These are phyloP conservation scores for Ceratobasidium sp. DNA, from an alignment of 1,284 basidiomycete species.

Conservation along the genomic window DNA sequence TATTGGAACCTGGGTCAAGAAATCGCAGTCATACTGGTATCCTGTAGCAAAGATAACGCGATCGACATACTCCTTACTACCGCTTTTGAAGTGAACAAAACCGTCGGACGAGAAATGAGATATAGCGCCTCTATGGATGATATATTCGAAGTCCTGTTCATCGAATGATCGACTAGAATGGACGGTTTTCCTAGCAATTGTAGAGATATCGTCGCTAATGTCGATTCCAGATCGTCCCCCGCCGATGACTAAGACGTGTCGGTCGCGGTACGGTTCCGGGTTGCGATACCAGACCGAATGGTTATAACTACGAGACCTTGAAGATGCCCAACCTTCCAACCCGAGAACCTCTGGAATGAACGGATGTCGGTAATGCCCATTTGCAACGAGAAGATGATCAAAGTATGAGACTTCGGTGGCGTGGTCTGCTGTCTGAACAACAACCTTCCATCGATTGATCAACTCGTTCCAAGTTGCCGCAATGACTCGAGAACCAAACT, in stretches of 20 bases:
- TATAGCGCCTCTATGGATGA: slow-evolving; percentile 25
- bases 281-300: slow-evolving; percentile 78
- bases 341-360: slow-evolving; percentile 72
- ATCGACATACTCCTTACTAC: slow-evolving; percentile 60
- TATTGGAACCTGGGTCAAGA: slow-evolving; percentile 31
- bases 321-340: slow-evolving; percentile 65
- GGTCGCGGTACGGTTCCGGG: slow-evolving; percentile 60
- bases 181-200: slow-evolving; percentile 64
- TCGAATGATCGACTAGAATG: slow-evolving; percentile 60
- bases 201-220: slow-evolving; percentile 65
- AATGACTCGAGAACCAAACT: slow-evolving; percentile 56
- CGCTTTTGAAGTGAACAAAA: slow-evolving; percentile 35
- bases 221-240: slow-evolving; percentile 79
- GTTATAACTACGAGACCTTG: slow-evolving; percentile 56
- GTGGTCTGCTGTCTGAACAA: slow-evolving; percentile 46
- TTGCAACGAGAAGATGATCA: slow-evolving; percentile 76
- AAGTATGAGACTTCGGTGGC: slow-evolving; percentile 55
- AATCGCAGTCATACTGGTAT: slow-evolving; percentile 64
- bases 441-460: slow-evolving; percentile 61
- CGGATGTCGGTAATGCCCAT: slow-evolving; percentile 77
- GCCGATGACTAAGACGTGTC: slow-evolving; percentile 75
- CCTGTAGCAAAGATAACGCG: slow-evolving; percentile 80
- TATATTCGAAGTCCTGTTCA: slow-evolving; percentile 6
- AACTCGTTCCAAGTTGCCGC: slow-evolving; percentile 56
- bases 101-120: slow-evolving; percentile 32